Evolutionary conservation across 192 early-diverging fungal species (phyloP).

Genomic region (Rhizophagus prolifer): DNA sequence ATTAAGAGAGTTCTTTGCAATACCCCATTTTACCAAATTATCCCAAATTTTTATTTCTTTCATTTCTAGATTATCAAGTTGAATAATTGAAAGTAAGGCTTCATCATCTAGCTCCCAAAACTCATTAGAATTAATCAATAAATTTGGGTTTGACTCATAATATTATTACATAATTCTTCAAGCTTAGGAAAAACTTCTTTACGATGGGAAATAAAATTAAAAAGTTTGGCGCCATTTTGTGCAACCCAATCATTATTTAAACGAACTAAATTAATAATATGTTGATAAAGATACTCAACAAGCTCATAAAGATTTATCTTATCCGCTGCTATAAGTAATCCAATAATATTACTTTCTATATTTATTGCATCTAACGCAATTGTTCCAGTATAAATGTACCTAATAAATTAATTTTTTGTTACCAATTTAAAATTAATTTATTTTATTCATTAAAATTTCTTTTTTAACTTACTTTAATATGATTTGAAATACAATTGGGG

Average conservation of each 20-base stretch:
- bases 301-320: not conserved
- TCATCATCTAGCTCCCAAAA: not conserved
- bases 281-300: not conserved
- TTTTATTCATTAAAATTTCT: no score
- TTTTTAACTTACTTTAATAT: constrained; percentile 3
- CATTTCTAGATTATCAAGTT: constrained; percentile 4
- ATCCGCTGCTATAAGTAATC: constrained; percentile 5
- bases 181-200: not conserved
- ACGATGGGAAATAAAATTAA: not conserved
- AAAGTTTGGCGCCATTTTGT: not conserved
- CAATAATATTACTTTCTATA: not conserved
- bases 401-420: not conserved
- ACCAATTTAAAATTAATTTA: not conserved
- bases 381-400: constrained; percentile 4
- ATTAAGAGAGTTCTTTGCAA: not conserved
- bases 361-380: not conserved
- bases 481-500: not conserved
- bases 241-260: not conserved
- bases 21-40: not conserved
- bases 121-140: not conserved
- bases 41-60: constrained; percentile 15
- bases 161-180: not conserved
- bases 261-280: not conserved
- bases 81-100: not conserved
- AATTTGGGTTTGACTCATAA: not conserved